Base-by-base conservation (phyloP, 768 basidiomycete species). In the Amanita phalloides region DNA sequence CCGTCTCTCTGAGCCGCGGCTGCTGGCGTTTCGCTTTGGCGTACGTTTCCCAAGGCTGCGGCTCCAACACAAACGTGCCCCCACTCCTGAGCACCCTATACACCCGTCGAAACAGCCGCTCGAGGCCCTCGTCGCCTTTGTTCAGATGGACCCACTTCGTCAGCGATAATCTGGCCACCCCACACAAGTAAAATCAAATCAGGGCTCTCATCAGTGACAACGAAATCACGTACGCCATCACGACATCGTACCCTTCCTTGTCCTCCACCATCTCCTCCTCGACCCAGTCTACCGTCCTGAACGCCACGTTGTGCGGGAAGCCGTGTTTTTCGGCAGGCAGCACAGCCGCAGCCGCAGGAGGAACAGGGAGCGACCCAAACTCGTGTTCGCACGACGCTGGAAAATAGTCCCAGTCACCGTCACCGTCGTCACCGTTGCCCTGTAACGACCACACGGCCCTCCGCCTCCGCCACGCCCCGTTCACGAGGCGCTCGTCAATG, bases 81-180 rank as follows among this genome's bases (percentile, higher is more conserved):
- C 79, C 83, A 0, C 74, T 66, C n/a, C 65, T 69, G 13, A 96
- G 71, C 2, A 77, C 73, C 25, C 63, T 59, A 56, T 79, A 68
- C 0, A 83, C 78, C 38, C 81, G 77, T 2, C 62, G 66, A 60
- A 95, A 94, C 64, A 93, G 90, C 0, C 56, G 53, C 33, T 64
- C 57, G n/a, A 95, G 58, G 0, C 81, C 91, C 0, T 76, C 76
- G 59, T 96, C 92, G 8, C 86, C 85, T 9, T 72, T 71, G 56
- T 92, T 83, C 8, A 95, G 70, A 64, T 95, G 92, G 28, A 94
- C 89, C 92, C 92, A 95, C 66, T 93, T 95, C 0, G 90, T 80
- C 41, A 94, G 67, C 0, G 91, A 94, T 57, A 95, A 81, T 1
- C 90, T 92, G 61, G 32, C 2, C 26, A 20, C 2, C 17, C 17